Evolutionary conservation across 1,139 yeast genomes (phyloP).

Genomic region (Arxiozyma telluris): DNA sequence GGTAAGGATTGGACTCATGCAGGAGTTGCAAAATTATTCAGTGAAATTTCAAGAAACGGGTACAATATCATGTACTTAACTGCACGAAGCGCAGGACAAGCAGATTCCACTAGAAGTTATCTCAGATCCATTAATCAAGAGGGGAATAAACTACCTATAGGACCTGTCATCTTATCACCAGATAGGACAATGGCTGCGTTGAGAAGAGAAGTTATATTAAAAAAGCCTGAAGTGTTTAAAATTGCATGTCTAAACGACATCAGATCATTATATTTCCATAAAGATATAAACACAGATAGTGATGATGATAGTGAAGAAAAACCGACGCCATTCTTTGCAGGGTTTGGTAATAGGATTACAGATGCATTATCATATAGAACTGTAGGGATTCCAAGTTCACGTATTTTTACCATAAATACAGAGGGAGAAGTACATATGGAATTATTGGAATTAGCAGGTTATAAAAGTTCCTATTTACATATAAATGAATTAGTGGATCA

Average conservation of each 20-base stretch:
- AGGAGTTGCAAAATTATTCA: conserved; percentile 87
- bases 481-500: conserved; percentile 95
- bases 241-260: conserved; percentile 95
- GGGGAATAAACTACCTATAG: conserved; percentile 65
- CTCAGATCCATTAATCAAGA: conserved; percentile 70
- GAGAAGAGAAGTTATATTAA: conserved; percentile 79
- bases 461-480: conserved; percentile 75
- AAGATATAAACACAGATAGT: conserved; percentile 3
- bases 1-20: conserved; percentile 98
- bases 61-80: conserved; percentile 90
- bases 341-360: conserved; percentile 93
- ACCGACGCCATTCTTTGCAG: conserved; percentile 78
- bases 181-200: conserved; percentile 96
- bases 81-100: conserved; percentile 92
- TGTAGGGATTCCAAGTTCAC: conserved; percentile 88
- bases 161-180: conserved; percentile 94
- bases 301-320: conserved; percentile 16
- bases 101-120: conserved; percentile 86
- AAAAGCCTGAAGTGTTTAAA: conserved; percentile 94
- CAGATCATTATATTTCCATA: conserved; percentile 45
- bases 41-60: conserved; percentile 78
- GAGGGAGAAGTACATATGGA: conserved; percentile 98
- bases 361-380: conserved; percentile 94
- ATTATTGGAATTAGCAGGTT: conserved; percentile 86
- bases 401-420: conserved; percentile 92